Evolutionary conservation across 805 yeast genomes (phyloP).

Genomic region (Yamadazyma paraphyllophila): DNA sequence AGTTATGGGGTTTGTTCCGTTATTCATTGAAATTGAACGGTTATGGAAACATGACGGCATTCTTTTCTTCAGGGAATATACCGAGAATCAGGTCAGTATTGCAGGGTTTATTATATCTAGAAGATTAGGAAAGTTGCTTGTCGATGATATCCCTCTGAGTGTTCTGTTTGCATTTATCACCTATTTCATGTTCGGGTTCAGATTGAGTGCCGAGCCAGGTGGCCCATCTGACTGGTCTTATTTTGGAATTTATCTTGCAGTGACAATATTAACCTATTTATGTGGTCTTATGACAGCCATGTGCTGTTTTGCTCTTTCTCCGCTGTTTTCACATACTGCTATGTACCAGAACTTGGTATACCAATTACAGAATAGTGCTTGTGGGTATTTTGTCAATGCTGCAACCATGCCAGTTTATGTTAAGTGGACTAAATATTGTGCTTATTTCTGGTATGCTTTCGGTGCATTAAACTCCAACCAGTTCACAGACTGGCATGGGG

Average conservation of each 20-base stretch:
- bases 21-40: conserved; percentile 39
- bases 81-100: conserved; percentile 65
- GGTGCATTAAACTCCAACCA: conserved; percentile 67
- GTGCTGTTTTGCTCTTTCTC: conserved; percentile 50
- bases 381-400: conserved; percentile 79
- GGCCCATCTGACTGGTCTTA: conserved; percentile 28
- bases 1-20: conserved; percentile 39
- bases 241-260: conserved; percentile 64
- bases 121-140: conserved; percentile 58
- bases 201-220: conserved; percentile 24
- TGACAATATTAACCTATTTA: conserved; percentile 54
- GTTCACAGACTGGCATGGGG: conserved; percentile 59
- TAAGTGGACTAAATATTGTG: conserved; percentile 76
- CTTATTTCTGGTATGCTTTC: conserved; percentile 76
- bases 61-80: conserved; percentile 54
- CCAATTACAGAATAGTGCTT: conserved; percentile 72
- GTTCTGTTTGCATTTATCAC: conserved; percentile 58
- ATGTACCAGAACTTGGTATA: conserved; percentile 61
- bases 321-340: conserved; percentile 62
- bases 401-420: conserved; percentile 79
- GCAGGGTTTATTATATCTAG: conserved; percentile 67
- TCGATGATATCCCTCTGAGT: conserved; percentile 69
- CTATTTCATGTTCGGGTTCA: conserved; percentile 76
- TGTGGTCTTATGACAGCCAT: conserved; percentile 57
- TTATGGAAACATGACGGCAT: conserved; percentile 39